These are phyloP conservation scores for Extremus antarcticus DNA, from an alignment of 495 filamentous ascomycete species.

Conservation along the genomic window DNA sequence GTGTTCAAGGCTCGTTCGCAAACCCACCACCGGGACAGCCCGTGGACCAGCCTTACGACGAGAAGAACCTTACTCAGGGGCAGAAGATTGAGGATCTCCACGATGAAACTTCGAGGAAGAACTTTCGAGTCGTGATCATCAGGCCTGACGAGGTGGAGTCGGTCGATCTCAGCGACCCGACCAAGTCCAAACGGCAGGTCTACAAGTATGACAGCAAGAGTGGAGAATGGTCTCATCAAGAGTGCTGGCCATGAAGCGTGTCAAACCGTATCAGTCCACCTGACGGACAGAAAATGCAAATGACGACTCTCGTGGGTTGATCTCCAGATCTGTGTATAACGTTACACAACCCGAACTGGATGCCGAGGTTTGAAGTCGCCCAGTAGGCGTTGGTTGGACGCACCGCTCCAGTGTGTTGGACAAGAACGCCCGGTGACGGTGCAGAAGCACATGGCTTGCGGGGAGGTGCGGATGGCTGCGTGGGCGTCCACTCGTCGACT, in stretches of 20 bases:
- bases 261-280: no score
- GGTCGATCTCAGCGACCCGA: conserved; percentile 58
- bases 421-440: background rate
- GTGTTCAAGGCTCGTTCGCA: conserved; percentile 50
- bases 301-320: no score
- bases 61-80: conserved; percentile 47
- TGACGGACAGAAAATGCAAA: no score
- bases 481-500: background rate
- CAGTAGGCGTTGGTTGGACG: background rate
- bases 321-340: background rate
- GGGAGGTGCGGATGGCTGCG: background rate
- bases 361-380: background rate
- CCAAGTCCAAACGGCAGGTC: conserved; percentile 51
- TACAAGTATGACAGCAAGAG: conserved; percentile 47
- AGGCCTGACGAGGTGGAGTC: conserved; percentile 70
- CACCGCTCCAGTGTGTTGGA: background rate
- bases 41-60: conserved; percentile 36
- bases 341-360: background rate
- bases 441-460: background rate
- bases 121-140: conserved; percentile 81
- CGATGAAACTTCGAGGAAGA: conserved; percentile 56
- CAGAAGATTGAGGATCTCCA: conserved; percentile 58
- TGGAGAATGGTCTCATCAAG: conserved; percentile 60
- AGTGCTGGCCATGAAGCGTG: conserved; percentile 72
- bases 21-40: conserved; percentile 65